Evolutionary conservation across 2,329 filamentous ascomycete species (phyloP).

Genomic region (Hypoxylon sp.): DNA sequence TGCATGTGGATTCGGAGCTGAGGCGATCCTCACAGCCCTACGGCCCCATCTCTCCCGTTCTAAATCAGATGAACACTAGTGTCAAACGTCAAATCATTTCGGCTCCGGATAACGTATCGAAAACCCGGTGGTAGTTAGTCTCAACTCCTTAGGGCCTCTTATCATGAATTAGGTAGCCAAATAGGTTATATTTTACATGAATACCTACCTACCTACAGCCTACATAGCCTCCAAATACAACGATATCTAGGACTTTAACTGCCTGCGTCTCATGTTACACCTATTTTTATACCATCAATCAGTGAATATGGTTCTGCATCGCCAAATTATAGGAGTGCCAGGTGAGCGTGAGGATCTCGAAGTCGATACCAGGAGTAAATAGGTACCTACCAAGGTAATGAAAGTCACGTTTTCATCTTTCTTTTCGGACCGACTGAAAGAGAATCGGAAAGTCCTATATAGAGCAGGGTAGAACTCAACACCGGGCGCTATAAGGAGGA

Average conservation of each 20-base stretch:
- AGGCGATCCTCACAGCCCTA: conserved; percentile 20
- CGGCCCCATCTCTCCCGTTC: not conserved
- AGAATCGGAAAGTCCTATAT: not conserved
- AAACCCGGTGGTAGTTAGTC: conserved; percentile 11
- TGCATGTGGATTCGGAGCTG: conserved; percentile 5
- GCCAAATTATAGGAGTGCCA: not conserved
- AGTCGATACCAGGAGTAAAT: not conserved
- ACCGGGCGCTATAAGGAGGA: not conserved
- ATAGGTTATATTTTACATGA: conserved; percentile 12
- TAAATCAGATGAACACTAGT: conserved; percentile 3
- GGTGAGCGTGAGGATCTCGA: not conserved
- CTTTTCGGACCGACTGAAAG: conserved; percentile 1
- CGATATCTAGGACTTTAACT: conserved; percentile 3
- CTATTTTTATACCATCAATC: not conserved
- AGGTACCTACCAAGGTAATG: not conserved
- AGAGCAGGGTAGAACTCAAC: not conserved
- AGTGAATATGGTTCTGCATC: not conserved
- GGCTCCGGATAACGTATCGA: conserved; percentile 10
- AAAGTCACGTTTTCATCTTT: not conserved
- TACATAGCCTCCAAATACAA: not conserved
- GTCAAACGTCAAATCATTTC: conserved; percentile 8
- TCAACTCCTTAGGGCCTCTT: not conserved
- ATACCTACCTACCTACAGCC: not conserved
- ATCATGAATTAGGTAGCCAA: not conserved
- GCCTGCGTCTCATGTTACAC: conserved; percentile 1